Evolutionary conservation across 768 basidiomycete genomes (phyloP).

Genomic region (Sarcomyxa edulis): DNA sequence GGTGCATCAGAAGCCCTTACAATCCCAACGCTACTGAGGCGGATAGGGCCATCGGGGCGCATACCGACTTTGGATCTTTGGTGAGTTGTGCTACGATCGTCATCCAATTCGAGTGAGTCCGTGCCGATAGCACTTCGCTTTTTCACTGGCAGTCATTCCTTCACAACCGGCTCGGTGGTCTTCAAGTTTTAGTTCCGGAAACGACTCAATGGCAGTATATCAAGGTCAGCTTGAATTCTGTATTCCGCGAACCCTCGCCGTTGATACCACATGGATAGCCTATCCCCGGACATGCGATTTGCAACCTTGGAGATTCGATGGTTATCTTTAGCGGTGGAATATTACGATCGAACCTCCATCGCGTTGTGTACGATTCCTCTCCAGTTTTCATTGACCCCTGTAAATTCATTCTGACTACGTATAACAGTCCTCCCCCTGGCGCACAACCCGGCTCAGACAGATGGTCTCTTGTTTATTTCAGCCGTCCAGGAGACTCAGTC

Average conservation of each 20-base stretch:
- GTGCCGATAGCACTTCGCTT: too few relatives aligned
- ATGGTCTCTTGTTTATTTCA: constrained; percentile 70
- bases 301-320: constrained; percentile 61
- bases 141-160: too few relatives aligned
- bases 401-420: too few relatives aligned
- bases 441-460: constrained; percentile 45
- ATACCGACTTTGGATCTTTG: constrained; percentile 71
- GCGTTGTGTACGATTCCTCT: constrained; percentile 57
- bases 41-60: constrained; percentile 53
- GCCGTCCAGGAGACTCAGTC: constrained; percentile 50
- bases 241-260: neutral
- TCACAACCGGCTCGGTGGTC: constrained; percentile 64
- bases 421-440: constrained; percentile 51
- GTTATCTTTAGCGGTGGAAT: constrained; percentile 60
- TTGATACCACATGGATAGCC: constrained; percentile 32
- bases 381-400: too few relatives aligned
- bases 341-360: constrained; percentile 60
- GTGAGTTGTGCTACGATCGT: constrained; percentile 37
- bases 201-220: constrained; percentile 63
- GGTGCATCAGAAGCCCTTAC: constrained; percentile 47
- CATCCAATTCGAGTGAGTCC: constrained; percentile 26
- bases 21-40: constrained; percentile 26
- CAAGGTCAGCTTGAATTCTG: constrained; percentile 39
- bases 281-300: constrained; percentile 50
- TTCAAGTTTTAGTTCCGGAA: constrained; percentile 64